phyloP scores from a whole-genome alignment of 345 rosid species.

The Xanthoceras sorbifolium region DNA sequence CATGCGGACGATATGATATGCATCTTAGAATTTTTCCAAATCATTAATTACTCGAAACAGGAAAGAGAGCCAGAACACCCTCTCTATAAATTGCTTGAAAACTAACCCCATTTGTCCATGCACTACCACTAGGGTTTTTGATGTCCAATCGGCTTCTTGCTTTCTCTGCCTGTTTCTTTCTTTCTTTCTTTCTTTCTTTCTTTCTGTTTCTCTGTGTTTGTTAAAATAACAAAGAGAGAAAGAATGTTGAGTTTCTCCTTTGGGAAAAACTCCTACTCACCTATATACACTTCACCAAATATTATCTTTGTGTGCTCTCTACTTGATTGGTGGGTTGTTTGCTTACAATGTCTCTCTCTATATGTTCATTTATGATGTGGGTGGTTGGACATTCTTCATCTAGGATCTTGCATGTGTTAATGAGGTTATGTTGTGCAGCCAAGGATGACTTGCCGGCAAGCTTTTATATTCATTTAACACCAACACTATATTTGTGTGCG shows the following conservation, averaged over 20 bases:
- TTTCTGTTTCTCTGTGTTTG: constrained; percentile 5
- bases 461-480: background rate
- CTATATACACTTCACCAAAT: background rate
- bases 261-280: constrained; percentile 22
- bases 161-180: constrained; percentile 11
- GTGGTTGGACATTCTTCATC: constrained; percentile 33
- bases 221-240: constrained; percentile 13
- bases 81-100: constrained; percentile 25
- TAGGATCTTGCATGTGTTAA: constrained; percentile 58
- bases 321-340: constrained; percentile 13
- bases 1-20: background rate
- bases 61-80: background rate
- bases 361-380: background rate
- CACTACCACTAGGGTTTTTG: constrained; percentile 15
- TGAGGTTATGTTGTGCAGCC: constrained; percentile 56
- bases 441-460: constrained; percentile 86
- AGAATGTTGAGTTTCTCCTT: constrained; percentile 32
- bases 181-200: background rate
- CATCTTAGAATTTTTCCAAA: background rate
- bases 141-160: constrained; percentile 37
- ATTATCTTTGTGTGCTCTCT: background rate
- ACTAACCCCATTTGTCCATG: constrained; percentile 26
- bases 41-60: background rate
- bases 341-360: constrained; percentile 1
- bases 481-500: background rate